Evolutionary conservation across 2,329 filamentous ascomycete genomes (phyloP), one percentile per base, ranked within the genome.

Genomic region (Keithomyces neogunnii): DNA sequence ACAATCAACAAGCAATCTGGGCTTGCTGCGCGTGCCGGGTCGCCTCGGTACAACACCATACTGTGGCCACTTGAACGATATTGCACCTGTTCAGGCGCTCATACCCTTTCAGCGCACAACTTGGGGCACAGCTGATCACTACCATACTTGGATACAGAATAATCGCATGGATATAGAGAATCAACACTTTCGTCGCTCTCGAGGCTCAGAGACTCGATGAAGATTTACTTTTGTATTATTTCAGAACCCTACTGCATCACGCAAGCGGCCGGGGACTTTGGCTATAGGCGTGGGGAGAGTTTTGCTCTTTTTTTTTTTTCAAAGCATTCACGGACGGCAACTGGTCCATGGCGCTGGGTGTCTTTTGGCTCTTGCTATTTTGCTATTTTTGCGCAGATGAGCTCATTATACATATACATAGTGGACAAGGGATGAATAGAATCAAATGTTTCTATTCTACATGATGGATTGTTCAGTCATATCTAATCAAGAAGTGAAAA

Each of bases 321-420:
- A 19, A 19, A 56, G 57, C 59, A 60, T 60, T 48, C 51, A 54
- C 44, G 52, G 55, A 52, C 45, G 43, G 51, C 33, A 50, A 51
- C 42, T 48, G 52, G 51, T 51, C 52, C 51, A 49, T 33, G 59
- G 59, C 57, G 59, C 59, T 56, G 46, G 55, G 54, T 13, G 47
- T 42, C 32, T 19, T 50, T 35, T 45, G 5, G 11, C 11, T 42
- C 5, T 29, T 19, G 7, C 26, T 42, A n/a, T 40, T 45, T 36
- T 50, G 7, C 5, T 9, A 19, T 19, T 42, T 5, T 38, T 10
- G 33, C 40, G 36, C 32, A 49, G 11, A 9, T 44, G 40, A 13
- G 26, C 11, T 44, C 11, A 5, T 30, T 30, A 44, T 9, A 44
- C 19, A 44, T 30, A 44, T 9, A 44, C 8, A 30, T 35, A 11